Evolutionary conservation across 2,329 filamentous ascomycete species (phyloP).

Genomic region (Scorias spongiosa): DNA sequence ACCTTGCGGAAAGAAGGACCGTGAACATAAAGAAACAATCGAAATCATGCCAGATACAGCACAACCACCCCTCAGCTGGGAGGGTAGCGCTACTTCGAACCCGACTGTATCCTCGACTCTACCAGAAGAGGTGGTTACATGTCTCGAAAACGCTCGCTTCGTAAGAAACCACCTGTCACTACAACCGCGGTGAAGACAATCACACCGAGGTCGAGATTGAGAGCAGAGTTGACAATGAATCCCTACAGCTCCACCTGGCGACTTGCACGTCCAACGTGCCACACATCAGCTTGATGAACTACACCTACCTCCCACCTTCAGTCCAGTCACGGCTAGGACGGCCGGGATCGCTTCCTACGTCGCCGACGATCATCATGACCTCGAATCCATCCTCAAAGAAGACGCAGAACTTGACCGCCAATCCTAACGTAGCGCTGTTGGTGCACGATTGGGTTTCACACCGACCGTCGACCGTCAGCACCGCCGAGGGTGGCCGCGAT

Average conservation of each 20-base stretch:
- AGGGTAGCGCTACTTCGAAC: slow-evolving; percentile 50
- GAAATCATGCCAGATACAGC: background rate
- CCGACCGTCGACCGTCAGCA: slow-evolving; percentile 55
- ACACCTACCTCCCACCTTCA: slow-evolving; percentile 72
- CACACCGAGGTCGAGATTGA: background rate
- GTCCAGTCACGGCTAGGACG: slow-evolving; percentile 44
- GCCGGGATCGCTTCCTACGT: slow-evolving; percentile 25
- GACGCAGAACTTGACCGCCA: slow-evolving; percentile 65
- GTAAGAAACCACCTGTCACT: slow-evolving; percentile 36
- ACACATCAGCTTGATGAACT: slow-evolving; percentile 96
- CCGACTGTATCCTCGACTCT: slow-evolving; percentile 54
- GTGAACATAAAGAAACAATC: no score
- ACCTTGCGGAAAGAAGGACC: no score
- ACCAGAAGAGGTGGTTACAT: slow-evolving; percentile 74
- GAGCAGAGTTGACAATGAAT: no score
- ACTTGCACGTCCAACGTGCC: slow-evolving; percentile 73
- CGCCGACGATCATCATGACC: slow-evolving; percentile 70
- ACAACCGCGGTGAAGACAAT: slow-evolving; percentile 5
- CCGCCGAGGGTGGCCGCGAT: slow-evolving; percentile 25
- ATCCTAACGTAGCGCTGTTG: slow-evolving; percentile 80
- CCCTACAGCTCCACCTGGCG: slow-evolving; percentile 70
- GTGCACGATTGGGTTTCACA: slow-evolving; percentile 98
- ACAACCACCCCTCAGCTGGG: slow-evolving; percentile 18
- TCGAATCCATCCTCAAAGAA: slow-evolving; percentile 67
- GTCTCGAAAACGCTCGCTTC: slow-evolving; percentile 87